phyloP scores from a whole-genome alignment of 2,329 filamentous ascomycete genomes.

The Didymellaceae sp. region DNA sequence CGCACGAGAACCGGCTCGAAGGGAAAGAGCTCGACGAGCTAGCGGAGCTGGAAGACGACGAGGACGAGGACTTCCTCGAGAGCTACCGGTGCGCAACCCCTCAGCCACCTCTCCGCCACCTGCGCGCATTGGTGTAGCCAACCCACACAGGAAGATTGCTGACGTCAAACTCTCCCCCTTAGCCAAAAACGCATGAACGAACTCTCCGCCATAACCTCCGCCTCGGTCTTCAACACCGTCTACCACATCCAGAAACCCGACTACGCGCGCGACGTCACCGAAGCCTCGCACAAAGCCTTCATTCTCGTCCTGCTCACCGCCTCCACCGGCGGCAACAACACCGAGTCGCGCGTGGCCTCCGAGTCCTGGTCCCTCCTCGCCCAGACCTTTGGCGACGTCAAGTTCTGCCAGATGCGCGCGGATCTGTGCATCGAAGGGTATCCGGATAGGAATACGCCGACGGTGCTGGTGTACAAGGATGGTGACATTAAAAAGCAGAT shows the following conservation, averaged over 20 bases:
- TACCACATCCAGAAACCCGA: conserved; percentile 95
- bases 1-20: conserved; percentile 90
- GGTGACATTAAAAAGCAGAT: conserved; percentile 91
- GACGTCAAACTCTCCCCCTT: too few species aligned
- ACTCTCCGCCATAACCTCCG: conserved; percentile 74
- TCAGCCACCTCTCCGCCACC: too few species aligned
- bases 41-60: conserved; percentile 90
- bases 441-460: conserved; percentile 92
- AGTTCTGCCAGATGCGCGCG: conserved; percentile 95
- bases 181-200: conserved; percentile 85
- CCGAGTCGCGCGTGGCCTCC: conserved; percentile 81
- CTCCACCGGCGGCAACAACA: conserved; percentile 76
- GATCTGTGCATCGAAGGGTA: conserved; percentile 96
- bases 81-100: conserved; percentile 76
- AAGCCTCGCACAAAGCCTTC: conserved; percentile 74
- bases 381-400: conserved; percentile 86
- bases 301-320: conserved; percentile 83
- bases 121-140: too few species aligned
- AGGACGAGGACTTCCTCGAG: conserved; percentile 91
- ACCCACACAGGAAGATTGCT: too few species aligned
- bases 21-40: conserved; percentile 95
- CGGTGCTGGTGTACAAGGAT: conserved; percentile 89
- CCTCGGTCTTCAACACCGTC: conserved; percentile 84
- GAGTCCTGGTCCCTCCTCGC: conserved; percentile 89
- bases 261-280: conserved; percentile 88